phyloP scores from a whole-genome alignment of 2,329 filamentous ascomycete species.

The Neocatenulostroma microsporum region DNA sequence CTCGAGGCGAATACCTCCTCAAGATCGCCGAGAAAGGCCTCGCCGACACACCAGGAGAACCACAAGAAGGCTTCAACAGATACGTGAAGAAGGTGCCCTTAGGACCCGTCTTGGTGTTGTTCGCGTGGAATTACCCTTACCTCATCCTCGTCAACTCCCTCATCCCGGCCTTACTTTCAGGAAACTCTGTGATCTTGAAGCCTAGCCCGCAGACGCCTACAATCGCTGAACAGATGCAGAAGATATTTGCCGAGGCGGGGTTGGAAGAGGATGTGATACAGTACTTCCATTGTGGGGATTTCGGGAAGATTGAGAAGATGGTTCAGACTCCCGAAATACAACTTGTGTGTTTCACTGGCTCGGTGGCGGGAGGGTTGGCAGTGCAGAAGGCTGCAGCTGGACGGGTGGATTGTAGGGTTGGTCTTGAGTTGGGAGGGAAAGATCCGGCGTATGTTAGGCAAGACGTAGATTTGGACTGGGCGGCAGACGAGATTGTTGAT shows the following conservation, averaged over 20 bases:
- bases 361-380: slow-evolving; percentile 75
- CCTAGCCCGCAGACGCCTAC: slow-evolving; percentile 93
- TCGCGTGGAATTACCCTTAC: slow-evolving; percentile 98
- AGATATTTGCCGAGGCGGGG: slow-evolving; percentile 71
- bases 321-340: slow-evolving; percentile 69
- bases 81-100: slow-evolving; percentile 85
- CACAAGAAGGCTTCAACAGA: slow-evolving; percentile 80
- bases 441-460: slow-evolving; percentile 82
- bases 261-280: slow-evolving; percentile 78
- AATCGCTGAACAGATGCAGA: slow-evolving; percentile 72
- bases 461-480: slow-evolving; percentile 86
- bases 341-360: slow-evolving; percentile 88
- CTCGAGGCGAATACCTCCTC: slow-evolving; percentile 76
- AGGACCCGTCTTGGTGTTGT: slow-evolving; percentile 80
- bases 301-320: slow-evolving; percentile 66
- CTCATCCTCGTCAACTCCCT: slow-evolving; percentile 88
- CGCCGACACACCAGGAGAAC: slow-evolving; percentile 71
- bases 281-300: slow-evolving; percentile 83
- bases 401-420: slow-evolving; percentile 69
- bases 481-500: slow-evolving; percentile 88
- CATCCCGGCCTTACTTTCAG: slow-evolving; percentile 80
- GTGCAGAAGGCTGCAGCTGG: slow-evolving; percentile 80
- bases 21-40: slow-evolving; percentile 74
- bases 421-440: slow-evolving; percentile 88
- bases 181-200: slow-evolving; percentile 88